Evolutionary conservation across 768 basidiomycete species (phyloP), one percentile per base, ranked within the genome.

Genomic region (Kockovaella imperatae): DNA sequence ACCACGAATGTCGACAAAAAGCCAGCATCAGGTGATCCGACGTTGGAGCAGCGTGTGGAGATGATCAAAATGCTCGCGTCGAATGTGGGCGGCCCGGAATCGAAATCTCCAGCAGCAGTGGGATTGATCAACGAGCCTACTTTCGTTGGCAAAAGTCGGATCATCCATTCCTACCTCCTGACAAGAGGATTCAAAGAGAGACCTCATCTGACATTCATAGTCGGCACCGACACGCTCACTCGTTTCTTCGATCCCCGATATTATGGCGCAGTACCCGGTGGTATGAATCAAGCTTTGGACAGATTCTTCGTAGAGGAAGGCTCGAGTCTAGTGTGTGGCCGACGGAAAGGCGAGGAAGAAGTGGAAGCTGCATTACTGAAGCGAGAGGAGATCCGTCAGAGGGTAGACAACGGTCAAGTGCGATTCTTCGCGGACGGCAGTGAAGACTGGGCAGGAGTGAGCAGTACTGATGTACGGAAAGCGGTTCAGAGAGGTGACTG

Each of bases 121-220:
- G 91, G 79, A 6, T 78, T 90, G 56, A 79, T 87, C 51, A 80
- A 89, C 66, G 86, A 88, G 60, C 87, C 90, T 10, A 87, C 83
- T 0, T 95, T 96, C 68, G 84, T 86, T 21, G 80, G 82, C 15
- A 96, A 96, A 72, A 83, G 85, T 13, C 69, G 67, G 10, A 71
- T 75, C 34, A 72, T 93, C 24, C 78, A 75, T 40, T 59, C 62
- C 5, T 82, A 40, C 38, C 32, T 57, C 74, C 86, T 32, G 69
- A 58, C 35, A 54, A 59, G 13, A 73, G 75, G 21, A 54, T 78
- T 24, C 49, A 58, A 26, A 41, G 0, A 3, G 26, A 28, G 3
- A 31, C 20, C 7, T 36, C 7, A 4, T 35, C 35, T 90, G 17
- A 78, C 79, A 1, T 89, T 88, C 66, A 72, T 88, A 23, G 73